Base-by-base conservation (phyloP, 2,329 filamentous ascomycete genomes). In the Penicillium sp. region DNA sequence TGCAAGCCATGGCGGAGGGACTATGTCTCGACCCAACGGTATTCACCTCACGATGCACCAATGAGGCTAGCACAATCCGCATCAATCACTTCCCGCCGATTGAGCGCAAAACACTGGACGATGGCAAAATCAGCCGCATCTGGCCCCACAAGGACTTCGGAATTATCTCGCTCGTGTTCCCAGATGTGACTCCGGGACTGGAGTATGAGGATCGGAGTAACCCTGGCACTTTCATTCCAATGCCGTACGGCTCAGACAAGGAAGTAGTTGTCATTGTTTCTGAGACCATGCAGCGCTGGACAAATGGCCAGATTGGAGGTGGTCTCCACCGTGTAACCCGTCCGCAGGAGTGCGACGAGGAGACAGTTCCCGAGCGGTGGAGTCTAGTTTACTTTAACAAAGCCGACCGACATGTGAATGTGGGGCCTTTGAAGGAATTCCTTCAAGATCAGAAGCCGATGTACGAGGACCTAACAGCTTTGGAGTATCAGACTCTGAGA, bases 231-330 rank as follows among this genome's bases (percentile, higher is more conserved):
- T 67, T 66, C 47, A 33, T 64, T 22, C 57, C 50, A 4, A 40
- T 66, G 9, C 45, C 43, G 2, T 31, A 43, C 2, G 48, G 37
- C 8, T 51, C 43, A 9, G 28, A 44, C 11, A 49, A 56, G 1
- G 67, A 67, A 25, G 68, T 78, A 7, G 67, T 77, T 26, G 65
- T 78, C 47, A 77, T 77, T 60, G 71, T 76, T 14, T 68, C 73
- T 5, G 75, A 78, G 47, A 75, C 66, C 0, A 56, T 79, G 2
- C 68, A 77, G 61, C 69, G 75, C 0, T 63, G 70, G 62, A 75
- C 75, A 1, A 76, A 76, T 30, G 67, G 70, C 14, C 63, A 54
- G 0, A 61, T 78, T 47, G 62, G 56, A n/a, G 67, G 72, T 0
- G 70, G 69, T 0, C 60, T 71, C 8, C 75, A 78, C 49, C 68